Evolutionary conservation across 768 basidiomycete genomes (phyloP), one percentile per base, ranked within the genome.

Genomic region (Rhizopogon vulgaris): DNA sequence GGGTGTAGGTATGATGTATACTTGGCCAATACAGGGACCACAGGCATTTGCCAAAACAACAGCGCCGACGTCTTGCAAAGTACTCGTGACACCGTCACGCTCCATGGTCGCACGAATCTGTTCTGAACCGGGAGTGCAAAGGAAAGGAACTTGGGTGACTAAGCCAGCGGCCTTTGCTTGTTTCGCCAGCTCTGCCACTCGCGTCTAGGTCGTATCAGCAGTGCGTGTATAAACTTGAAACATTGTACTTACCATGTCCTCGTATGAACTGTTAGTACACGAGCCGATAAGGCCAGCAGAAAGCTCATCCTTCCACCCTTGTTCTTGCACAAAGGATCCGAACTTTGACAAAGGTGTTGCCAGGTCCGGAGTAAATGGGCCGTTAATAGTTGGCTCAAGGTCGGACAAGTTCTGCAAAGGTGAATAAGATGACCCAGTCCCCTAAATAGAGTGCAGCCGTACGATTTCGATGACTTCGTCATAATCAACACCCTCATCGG

Each of bases 181-280:
- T 61, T 79, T 72, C 6, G 94, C 94, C 52, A 98, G 78, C 58
- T 92, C 86, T 7, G 93, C 92, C 37, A 95, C 94, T 54, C 90
- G 83, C 7, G 93, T 93, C 93, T 93, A 61, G 9, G 34, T 12
- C 46, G 36, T 48, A 45, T 55, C 55, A 60, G 37, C 30, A 6
- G 3, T 54, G 18, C n/a, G 0, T 8, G 34, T 38, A 49, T 34
- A 50, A 48, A 38, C 30, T 25, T 2, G 6, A 47, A 9, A 36
- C 40, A 34, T 30, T 51, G 38, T 52, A 10, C 54, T 68, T 55
- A 90, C 90, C 91, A 94, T 86, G 63, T 94, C 91, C 66, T 95
- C 91, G 64, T 98, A 99, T 5, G 94, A 96, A 53, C 94, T 96
- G 68, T 99, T 99, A 28, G 96, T 99, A 69, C 96, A 99, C n/a